phyloP scores from a whole-genome alignment of 1,139 yeast species.

The Suhomyces bribrorum region DNA sequence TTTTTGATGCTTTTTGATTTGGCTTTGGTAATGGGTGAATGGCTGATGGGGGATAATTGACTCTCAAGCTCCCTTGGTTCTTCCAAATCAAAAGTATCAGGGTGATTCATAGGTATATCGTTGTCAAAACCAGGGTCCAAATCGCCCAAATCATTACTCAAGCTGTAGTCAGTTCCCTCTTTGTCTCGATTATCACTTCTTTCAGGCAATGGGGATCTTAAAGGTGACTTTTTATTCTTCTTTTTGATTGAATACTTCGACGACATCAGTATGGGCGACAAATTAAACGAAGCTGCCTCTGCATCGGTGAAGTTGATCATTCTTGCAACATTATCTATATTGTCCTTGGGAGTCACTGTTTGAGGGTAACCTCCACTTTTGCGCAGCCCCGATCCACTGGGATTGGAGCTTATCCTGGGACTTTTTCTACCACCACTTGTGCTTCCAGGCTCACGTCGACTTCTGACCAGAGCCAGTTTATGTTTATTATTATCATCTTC shows the following conservation, averaged over 20 bases:
- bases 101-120: slow-evolving; percentile 13
- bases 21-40: slow-evolving; percentile 8
- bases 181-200: slow-evolving; percentile 8
- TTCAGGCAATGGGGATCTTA: slow-evolving; percentile 37
- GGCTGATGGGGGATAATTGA: slow-evolving; percentile 9
- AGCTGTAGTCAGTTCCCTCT: slow-evolving; percentile 6
- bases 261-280: slow-evolving; percentile 31
- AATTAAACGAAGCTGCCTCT: slow-evolving; percentile 37
- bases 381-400: not conserved
- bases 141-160: slow-evolving; percentile 13
- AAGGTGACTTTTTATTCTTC: slow-evolving; percentile 33
- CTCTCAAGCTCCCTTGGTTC: not conserved
- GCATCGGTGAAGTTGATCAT: slow-evolving; percentile 42
- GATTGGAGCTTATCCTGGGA: not conserved
- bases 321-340: slow-evolving; percentile 32
- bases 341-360: slow-evolving; percentile 16
- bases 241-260: slow-evolving; percentile 19
- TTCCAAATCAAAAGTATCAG: not conserved
- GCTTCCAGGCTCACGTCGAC: slow-evolving; percentile 2
- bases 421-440: not conserved
- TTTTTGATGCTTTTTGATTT: not conserved
- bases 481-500: slow-evolving; percentile 36
- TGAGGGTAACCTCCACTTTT: slow-evolving; percentile 4
- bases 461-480: no score
- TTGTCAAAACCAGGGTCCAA: slow-evolving; percentile 14